Evolutionary conservation across 1,139 yeast species (phyloP).

Genomic region (Yueomyces sp.): DNA sequence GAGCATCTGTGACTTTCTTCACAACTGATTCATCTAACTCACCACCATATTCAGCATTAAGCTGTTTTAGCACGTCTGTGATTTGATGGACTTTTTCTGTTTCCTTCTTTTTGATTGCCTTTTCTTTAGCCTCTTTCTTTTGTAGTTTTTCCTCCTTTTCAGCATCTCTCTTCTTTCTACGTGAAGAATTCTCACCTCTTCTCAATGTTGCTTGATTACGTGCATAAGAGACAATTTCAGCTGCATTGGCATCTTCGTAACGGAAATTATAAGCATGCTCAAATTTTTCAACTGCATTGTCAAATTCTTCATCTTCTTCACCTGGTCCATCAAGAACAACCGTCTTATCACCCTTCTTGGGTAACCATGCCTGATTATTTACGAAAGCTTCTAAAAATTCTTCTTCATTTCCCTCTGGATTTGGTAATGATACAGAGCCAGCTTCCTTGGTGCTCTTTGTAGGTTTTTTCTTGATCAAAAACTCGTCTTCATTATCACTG

Average conservation of each 20-base stretch:
- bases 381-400: constrained; percentile 64
- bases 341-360: constrained; percentile 41
- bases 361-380: constrained; percentile 80
- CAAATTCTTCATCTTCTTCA: constrained; percentile 48
- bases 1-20: constrained; percentile 52
- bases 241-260: constrained; percentile 82
- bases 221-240: constrained; percentile 92
- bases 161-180: constrained; percentile 75
- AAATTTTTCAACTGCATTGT: constrained; percentile 79
- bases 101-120: constrained; percentile 58
- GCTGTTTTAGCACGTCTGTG: constrained; percentile 59
- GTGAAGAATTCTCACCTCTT: constrained; percentile 58
- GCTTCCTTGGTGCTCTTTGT: constrained; percentile 15
- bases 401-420: constrained; percentile 52
- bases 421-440: constrained; percentile 37
- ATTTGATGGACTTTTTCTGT: constrained; percentile 66
- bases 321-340: constrained; percentile 27
- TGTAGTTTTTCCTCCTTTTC: constrained; percentile 42
- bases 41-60: constrained; percentile 75
- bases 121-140: constrained; percentile 45
- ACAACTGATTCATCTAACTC: constrained; percentile 51
- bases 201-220: constrained; percentile 89
- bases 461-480: constrained; percentile 46
- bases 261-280: constrained; percentile 92
- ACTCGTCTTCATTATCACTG: constrained; percentile 41